These are phyloP conservation scores for Melastoma candidum DNA, from an alignment of 441 rosid species.

Conservation along the genomic window DNA sequence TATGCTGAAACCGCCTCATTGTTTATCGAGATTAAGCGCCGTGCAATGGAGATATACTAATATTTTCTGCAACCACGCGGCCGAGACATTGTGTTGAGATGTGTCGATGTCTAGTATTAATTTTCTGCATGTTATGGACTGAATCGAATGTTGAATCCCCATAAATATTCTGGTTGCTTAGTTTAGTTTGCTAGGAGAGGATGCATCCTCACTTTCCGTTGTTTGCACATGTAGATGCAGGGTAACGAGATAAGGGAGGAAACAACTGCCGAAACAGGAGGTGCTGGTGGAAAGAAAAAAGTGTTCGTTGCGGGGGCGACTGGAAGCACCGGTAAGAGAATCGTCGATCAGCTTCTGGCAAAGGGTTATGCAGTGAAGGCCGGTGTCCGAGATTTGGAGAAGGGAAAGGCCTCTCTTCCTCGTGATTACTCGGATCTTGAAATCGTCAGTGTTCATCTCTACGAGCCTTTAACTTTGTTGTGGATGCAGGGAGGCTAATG, in stretches of 20 bases:
- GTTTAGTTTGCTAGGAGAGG: too few species aligned
- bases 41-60: too few species aligned
- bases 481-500: background rate
- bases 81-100: too few species aligned
- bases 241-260: conserved; percentile 36
- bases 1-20: too few species aligned
- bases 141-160: too few species aligned
- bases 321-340: conserved; percentile 69
- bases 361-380: conserved; percentile 80
- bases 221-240: conserved; percentile 34
- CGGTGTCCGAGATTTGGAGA: conserved; percentile 68
- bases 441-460: conserved; percentile 35
- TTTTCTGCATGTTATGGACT: too few species aligned
- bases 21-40: too few species aligned
- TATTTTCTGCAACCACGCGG: too few species aligned
- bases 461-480: background rate
- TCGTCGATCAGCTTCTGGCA: conserved; percentile 68
- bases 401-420: conserved; percentile 45
- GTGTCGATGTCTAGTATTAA: too few species aligned
- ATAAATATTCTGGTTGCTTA: too few species aligned
- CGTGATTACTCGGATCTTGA: conserved; percentile 54
- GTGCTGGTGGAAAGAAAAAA: conserved; percentile 30
- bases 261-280: conserved; percentile 13
- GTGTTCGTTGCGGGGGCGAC: conserved; percentile 86
- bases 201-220: too few species aligned